Percentiles rank a stretch among this genome's conserved stretches.
Conservation (phyloP, 176 grass and related monocot genomes). For the Neostapfia colusana region DNA sequence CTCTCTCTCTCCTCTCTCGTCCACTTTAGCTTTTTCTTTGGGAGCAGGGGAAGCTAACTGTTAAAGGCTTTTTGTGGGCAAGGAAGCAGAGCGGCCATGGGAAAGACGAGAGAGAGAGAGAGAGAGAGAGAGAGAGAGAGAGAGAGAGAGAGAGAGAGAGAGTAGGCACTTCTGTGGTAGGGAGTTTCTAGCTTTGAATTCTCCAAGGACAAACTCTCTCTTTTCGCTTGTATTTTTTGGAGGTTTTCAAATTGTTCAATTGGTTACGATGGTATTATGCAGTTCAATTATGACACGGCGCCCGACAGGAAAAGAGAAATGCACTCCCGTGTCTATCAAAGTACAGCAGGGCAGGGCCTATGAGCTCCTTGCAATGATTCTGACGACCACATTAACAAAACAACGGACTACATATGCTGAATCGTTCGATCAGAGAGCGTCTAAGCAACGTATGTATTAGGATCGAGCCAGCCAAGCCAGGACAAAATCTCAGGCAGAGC, state of each 20-base stretch:
- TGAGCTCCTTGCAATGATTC: constrained; percentile 40
- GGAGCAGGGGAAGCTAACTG: constrained; percentile 46
- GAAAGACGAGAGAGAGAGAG: too few relatives aligned
- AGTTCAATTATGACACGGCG: constrained; percentile 11
- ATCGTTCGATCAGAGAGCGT: not conserved
- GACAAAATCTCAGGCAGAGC: not conserved
- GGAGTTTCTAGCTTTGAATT: constrained; percentile 44
- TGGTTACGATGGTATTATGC: not conserved
- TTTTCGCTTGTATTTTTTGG: not conserved
- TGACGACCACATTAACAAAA: constrained; percentile 29
- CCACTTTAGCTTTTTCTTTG: constrained; percentile 52
- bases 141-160: too few relatives aligned
- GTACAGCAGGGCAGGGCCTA: constrained; percentile 3
- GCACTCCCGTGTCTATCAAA: constrained; percentile 40
- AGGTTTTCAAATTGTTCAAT: not conserved
- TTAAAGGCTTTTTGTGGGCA: constrained; percentile 45
- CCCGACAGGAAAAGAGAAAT: constrained; percentile 42
- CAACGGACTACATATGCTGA: not conserved
- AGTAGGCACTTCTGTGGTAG: too few relatives aligned
- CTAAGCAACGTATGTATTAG: too few relatives aligned
- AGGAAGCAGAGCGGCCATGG: constrained; percentile 49
- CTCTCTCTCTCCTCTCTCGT: constrained; percentile 17
- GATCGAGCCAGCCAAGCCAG: too few relatives aligned
- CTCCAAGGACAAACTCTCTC: not conserved
- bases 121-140: too few relatives aligned